Evolutionary conservation across 768 basidiomycete genomes (phyloP).

Genomic region (Mycena olivaceomarginata): DNA sequence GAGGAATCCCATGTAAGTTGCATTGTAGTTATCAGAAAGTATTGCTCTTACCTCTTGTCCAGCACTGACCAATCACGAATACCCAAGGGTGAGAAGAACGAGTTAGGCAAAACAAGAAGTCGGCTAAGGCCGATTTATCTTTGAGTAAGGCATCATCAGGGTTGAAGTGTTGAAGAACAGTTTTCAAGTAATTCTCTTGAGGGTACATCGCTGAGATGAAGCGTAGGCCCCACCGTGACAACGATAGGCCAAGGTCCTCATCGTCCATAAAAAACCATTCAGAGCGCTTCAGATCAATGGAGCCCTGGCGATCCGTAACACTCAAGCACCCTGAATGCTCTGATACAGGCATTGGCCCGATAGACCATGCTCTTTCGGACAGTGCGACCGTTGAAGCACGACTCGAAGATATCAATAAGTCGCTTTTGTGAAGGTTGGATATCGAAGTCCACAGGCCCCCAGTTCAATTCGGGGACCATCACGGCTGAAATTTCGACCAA

Average conservation of each 20-base stretch:
- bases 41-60: conserved; percentile 3
- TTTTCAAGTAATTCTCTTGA: conserved; percentile 5
- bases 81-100: conserved; percentile 1
- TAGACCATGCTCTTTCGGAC: conserved; percentile 5
- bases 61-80: conserved; percentile 7
- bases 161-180: conserved; percentile 5
- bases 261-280: conserved; percentile 11
- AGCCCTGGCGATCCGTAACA: conserved; percentile 1
- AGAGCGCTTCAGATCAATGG: conserved; percentile 6
- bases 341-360: conserved; percentile 7
- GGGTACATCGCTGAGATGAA: conserved; percentile 4
- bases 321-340: conserved; percentile 4
- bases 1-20: background rate
- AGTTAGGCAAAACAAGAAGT: conserved; percentile 3
- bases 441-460: background rate
- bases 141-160: background rate
- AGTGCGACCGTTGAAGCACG: background rate
- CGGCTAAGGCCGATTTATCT: conserved; percentile 5
- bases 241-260: conserved; percentile 3
- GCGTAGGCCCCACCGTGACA: background rate
- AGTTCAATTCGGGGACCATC: conserved; percentile 1
- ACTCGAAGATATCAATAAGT: background rate
- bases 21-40: background rate
- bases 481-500: background rate
- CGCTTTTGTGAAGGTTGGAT: background rate